A percentile compares a stretch with the other conserved stretches of the same genome.
phyloP scores from a whole-genome alignment of 2,329 filamentous ascomycete genomes.

The Pezicula radicicola region DNA sequence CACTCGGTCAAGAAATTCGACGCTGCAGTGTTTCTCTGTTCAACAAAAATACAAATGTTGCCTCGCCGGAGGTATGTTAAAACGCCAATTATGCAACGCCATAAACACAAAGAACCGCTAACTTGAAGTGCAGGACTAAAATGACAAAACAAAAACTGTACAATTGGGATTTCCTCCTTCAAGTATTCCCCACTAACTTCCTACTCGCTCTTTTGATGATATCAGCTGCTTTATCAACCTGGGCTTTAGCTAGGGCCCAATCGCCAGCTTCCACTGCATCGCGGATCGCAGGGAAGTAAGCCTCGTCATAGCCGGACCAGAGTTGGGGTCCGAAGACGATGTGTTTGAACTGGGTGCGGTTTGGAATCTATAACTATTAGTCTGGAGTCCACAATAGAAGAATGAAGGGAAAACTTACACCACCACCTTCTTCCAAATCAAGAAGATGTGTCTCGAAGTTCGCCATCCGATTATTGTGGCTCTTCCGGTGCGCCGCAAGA shows the following conservation, averaged over 20 bases:
- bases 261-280: conserved; percentile 73
- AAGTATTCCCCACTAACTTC: conserved; percentile 24
- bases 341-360: conserved; percentile 91
- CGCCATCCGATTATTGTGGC: conserved; percentile 76
- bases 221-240: conserved; percentile 68
- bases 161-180: too few relatives aligned
- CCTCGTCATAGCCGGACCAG: conserved; percentile 68
- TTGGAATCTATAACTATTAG: conserved; percentile 59
- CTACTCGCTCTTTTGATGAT: conserved; percentile 60
- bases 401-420: conserved; percentile 55
- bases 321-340: conserved; percentile 81
- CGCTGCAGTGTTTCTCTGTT: too few relatives aligned
- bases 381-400: conserved; percentile 9
- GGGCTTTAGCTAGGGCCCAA: conserved; percentile 64
- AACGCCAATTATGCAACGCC: too few relatives aligned
- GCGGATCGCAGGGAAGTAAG: conserved; percentile 78
- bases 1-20: too few relatives aligned
- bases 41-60: too few relatives aligned
- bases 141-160: too few relatives aligned
- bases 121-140: too few relatives aligned
- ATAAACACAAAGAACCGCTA: too few relatives aligned
- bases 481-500: conserved; percentile 64
- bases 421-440: conserved; percentile 68
- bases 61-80: too few relatives aligned
- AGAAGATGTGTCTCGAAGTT: conserved; percentile 80